phyloP scores from a whole-genome alignment of 2,329 filamentous ascomycete species.

The Blastomyces parvus region DNA sequence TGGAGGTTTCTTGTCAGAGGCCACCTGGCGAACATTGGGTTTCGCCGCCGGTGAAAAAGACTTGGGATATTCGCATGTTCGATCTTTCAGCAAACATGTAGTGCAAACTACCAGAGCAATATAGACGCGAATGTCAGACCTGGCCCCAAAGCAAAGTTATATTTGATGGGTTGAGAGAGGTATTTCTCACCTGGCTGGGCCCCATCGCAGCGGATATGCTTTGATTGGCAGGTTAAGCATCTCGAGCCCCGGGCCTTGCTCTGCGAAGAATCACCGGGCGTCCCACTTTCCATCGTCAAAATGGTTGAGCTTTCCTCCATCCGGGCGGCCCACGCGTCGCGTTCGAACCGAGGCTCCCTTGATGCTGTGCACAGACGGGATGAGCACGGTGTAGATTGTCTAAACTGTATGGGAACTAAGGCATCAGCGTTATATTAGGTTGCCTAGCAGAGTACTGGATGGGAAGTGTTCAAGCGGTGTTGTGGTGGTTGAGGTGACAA shows the following conservation, averaged over 20 bases:
- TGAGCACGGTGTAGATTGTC: not conserved
- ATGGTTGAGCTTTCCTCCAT: constrained; percentile 1
- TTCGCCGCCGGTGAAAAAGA: not conserved
- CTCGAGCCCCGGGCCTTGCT: not conserved
- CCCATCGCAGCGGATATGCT: constrained; percentile 1
- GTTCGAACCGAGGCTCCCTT: not conserved
- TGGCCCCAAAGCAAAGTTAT: not conserved
- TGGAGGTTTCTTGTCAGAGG: constrained; percentile 1
- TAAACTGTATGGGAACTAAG: not conserved
- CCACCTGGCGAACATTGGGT: not conserved
- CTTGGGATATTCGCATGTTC: not conserved
- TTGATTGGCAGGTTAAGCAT: not conserved
- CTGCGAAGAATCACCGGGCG: not conserved
- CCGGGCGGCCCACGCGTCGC: not conserved
- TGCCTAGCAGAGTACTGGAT: not conserved
- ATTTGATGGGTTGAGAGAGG: not conserved
- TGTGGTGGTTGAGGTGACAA: not conserved
- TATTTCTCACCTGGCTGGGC: constrained; percentile 2
- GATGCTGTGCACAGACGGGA: not conserved
- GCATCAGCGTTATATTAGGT: too few species aligned
- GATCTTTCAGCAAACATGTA: not conserved
- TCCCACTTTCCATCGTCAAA: not conserved
- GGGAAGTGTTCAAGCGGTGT: not conserved
- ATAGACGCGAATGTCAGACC: not conserved
- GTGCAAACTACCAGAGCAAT: not conserved